These are phyloP conservation scores for Apophysomyces elegans DNA, from an alignment of 371 early-diverging fungal genomes.

Conservation along the genomic window DNA sequence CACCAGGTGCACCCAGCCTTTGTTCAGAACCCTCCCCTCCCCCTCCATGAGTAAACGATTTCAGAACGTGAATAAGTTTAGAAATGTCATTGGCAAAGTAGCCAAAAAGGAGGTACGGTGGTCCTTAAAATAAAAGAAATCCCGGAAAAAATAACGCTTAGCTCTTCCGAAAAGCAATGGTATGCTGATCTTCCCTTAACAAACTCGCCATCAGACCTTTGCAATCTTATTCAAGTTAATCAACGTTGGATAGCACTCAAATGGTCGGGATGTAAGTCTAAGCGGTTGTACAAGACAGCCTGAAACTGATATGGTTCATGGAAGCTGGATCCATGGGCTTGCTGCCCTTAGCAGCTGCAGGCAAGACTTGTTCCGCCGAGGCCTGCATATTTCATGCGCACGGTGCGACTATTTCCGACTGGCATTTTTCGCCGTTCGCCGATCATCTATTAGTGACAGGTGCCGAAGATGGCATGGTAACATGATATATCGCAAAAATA, in stretches of 20 bases:
- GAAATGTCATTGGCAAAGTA: slow-evolving; percentile 64
- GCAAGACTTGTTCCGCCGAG: slow-evolving; percentile 45
- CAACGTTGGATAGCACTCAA: slow-evolving; percentile 53
- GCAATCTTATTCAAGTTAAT: slow-evolving; percentile 57
- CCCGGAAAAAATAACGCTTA: background rate
- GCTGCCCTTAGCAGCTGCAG: slow-evolving; percentile 43
- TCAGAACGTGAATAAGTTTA: slow-evolving; percentile 61
- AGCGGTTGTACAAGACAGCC: background rate
- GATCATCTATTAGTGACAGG: slow-evolving; percentile 53
- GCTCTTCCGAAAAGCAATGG: slow-evolving; percentile 43
- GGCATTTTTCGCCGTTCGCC: slow-evolving; percentile 60
- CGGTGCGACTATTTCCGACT: slow-evolving; percentile 55
- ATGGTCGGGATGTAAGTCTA: slow-evolving; percentile 45
- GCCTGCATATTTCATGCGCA: slow-evolving; percentile 49
- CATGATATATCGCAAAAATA: background rate
- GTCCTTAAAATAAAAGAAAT: background rate
- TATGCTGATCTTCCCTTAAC: slow-evolving; percentile 58
- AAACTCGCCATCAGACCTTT: slow-evolving; percentile 47
- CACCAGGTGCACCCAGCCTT: background rate
- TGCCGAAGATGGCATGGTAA: slow-evolving; percentile 59
- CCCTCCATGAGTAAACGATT: slow-evolving; percentile 49
- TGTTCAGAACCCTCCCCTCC: background rate
- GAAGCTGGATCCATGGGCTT: slow-evolving; percentile 51
- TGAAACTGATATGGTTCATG: background rate
- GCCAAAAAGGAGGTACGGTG: slow-evolving; percentile 58